Base-by-base conservation (phyloP, 202 grass and related monocot species). In the Brachypodium distachyon region DNA sequence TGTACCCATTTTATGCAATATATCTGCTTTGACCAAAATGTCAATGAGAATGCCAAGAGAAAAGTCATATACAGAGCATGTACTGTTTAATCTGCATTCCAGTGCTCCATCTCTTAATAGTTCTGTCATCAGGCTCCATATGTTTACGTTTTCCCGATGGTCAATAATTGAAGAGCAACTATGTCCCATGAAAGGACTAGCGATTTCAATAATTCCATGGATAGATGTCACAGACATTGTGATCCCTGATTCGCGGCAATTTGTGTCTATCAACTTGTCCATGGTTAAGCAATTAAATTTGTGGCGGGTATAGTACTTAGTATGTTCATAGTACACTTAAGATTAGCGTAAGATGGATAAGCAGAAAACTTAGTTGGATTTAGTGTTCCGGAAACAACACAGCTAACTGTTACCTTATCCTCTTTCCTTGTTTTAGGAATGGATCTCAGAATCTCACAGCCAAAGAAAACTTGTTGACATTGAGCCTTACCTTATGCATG, bases 401-500 rank as follows among this genome's bases (percentile, higher is more conserved):
- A 50, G 13, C 28, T 43, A 48, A 41, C 17, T 37, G 53, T 41
- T 79, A n/a, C 63, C 2, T 59, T 79, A 61, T 53, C 37, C 0
- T 83, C 3, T 79, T 76, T 40, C 21, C n/a, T 40, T 80, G 26
- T 61, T 32, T 38, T 72, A 98, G 95, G 91, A 88, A 10, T 98
- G 95, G 95, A 87, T 98, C 76, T 84, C 59, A 48, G 91, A 98
- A 52, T 95, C 77, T 62, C 63, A 98, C 60, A 89, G 53, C 29
- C 85, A 94, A 73, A 88, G 71, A 88, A 92, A 90, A 74, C 81
- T 98, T 36, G 48, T 90, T 75, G 91, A 87, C 16, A 94, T 98
- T 58, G 91, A 92, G 14, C 91, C 89, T 77, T 94, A 94, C 61
- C 84, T 98, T 77, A 92, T 98, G 95, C 91, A 98, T 87, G 89